These are phyloP conservation scores for Fonsecaea multimorphosa DNA, from an alignment of 2,329 filamentous ascomycete species.

Conservation along the genomic window DNA sequence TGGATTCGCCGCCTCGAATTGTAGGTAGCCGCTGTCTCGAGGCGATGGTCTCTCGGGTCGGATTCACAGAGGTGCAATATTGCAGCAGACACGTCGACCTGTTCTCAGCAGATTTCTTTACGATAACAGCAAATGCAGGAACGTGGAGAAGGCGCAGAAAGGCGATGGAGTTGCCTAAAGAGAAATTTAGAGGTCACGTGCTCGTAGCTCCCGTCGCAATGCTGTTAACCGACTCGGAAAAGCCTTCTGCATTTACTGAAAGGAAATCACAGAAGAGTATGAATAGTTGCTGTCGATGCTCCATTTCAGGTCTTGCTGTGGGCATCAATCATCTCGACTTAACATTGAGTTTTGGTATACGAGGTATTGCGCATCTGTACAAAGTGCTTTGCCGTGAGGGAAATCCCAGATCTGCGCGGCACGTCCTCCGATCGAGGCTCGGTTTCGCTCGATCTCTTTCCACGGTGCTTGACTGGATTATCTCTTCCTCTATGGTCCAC, in stretches of 20 bases:
- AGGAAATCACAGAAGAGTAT: background rate
- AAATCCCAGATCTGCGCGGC: conserved; percentile 28
- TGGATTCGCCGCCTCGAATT: background rate
- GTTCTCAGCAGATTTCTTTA: background rate
- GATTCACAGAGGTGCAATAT: background rate
- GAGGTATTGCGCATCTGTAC: conserved; percentile 20
- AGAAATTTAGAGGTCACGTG: background rate
- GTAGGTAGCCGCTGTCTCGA: conserved; percentile 14
- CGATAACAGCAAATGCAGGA: background rate
- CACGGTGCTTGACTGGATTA: conserved; percentile 2
- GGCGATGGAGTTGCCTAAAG: background rate
- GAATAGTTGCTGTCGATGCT: background rate
- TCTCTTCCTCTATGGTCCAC: background rate
- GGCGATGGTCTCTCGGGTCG: background rate
- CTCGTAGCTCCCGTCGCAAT: background rate
- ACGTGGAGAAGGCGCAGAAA: background rate
- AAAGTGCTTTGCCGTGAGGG: conserved; percentile 28
- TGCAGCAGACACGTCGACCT: background rate
- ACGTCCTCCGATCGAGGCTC: conserved; percentile 15
- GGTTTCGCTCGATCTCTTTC: conserved; percentile 14
- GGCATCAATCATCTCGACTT: background rate
- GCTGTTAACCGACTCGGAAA: background rate
- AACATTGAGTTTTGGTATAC: background rate
- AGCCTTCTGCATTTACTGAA: background rate
- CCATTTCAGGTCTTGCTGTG: background rate